Conservation (phyloP, 768 basidiomycete genomes). For the Clathrus columnatus region DNA sequence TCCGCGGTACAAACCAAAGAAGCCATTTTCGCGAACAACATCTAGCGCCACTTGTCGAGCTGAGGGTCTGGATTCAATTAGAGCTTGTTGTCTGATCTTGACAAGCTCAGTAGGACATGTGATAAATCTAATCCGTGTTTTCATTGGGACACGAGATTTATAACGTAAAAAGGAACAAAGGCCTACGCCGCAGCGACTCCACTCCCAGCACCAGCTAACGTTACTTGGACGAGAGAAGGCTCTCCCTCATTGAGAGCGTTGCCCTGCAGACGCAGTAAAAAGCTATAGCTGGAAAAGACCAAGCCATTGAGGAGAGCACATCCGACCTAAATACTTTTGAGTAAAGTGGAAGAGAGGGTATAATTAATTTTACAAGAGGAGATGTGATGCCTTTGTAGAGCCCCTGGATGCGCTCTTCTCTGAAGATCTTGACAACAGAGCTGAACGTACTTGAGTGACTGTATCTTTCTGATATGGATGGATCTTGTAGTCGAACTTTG, state of each 20-base stretch:
- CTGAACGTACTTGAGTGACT: slow-evolving; percentile 42
- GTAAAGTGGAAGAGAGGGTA: not conserved
- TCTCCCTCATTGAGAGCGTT: slow-evolving; percentile 32
- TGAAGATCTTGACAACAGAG: slow-evolving; percentile 57
- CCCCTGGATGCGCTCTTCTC: slow-evolving; percentile 59
- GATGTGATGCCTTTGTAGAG: slow-evolving; percentile 73
- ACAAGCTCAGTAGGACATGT: slow-evolving; percentile 81
- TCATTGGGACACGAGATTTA: not conserved
- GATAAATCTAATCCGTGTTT: slow-evolving; percentile 40
- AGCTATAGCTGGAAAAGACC: slow-evolving; percentile 78
- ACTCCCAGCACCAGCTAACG: slow-evolving; percentile 70
- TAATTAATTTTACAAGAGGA: slow-evolving; percentile 51
- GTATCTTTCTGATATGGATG: slow-evolving; percentile 47
- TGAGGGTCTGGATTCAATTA: slow-evolving; percentile 32
- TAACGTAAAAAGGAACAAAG: slow-evolving; percentile 2
- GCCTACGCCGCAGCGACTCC: slow-evolving; percentile 75
- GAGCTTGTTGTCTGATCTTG: slow-evolving; percentile 76
- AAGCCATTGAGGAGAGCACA: slow-evolving; percentile 76
- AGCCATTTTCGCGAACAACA: slow-evolving; percentile 47
- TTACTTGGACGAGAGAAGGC: slow-evolving; percentile 65
- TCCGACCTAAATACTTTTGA: slow-evolving; percentile 40
- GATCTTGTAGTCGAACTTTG: slow-evolving; percentile 75
- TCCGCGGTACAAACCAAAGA: slow-evolving; percentile 71
- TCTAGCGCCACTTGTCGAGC: slow-evolving; percentile 44
- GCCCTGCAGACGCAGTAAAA: slow-evolving; percentile 63